Base-by-base conservation (phyloP, 306 rosid species). In the Datisca glomerata region DNA sequence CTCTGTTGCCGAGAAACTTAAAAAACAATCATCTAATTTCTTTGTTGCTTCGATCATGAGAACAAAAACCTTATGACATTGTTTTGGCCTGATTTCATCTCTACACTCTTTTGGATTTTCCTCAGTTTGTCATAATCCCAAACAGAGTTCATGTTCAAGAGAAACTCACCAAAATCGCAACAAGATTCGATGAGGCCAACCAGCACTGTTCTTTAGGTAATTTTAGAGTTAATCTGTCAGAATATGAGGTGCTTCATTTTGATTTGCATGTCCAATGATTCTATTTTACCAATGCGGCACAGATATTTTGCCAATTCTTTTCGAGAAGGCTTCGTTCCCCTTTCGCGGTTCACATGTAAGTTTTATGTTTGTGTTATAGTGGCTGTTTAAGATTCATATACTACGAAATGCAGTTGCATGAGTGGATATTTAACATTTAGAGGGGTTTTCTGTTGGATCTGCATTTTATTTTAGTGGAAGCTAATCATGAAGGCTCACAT, bases 121-220 rank as follows among this genome's bases (percentile, higher is more conserved):
- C 31, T 12, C 52, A 47, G 52, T 14, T 14, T 29, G 24, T 24
- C 3, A 10, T 14, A 18, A 7, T 28, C 6, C 20, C 28, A 5
- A 47, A 47, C 33, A 41, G 28, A 32, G 41, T 19, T 47, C 56
- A 36, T 10, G 12, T 35, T 12, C 56, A 35, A 15, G 56, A 36
- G 23, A 50, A 50, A 23, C 14, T 50, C 18, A 41, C 16, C 31
- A 14, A 50, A 16, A 17, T 36, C 23, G 1, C 19, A 11, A 22
- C 64, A 27, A 51, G 66, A 48, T 34, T 44, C 48, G 77, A 63
- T 38, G 74, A 59, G 19, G 66, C 52, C 25, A 51, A 59, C 15
- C 60, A 39, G 9, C 69, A 61, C 24, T 55, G 76, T 63, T 69
- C 94, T 62, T 20, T 67, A 41, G 94, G 96, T 79, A 71, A 63